Conservation (phyloP, 352 stramenopile genomes). For the Globisporangium echinulatum region DNA sequence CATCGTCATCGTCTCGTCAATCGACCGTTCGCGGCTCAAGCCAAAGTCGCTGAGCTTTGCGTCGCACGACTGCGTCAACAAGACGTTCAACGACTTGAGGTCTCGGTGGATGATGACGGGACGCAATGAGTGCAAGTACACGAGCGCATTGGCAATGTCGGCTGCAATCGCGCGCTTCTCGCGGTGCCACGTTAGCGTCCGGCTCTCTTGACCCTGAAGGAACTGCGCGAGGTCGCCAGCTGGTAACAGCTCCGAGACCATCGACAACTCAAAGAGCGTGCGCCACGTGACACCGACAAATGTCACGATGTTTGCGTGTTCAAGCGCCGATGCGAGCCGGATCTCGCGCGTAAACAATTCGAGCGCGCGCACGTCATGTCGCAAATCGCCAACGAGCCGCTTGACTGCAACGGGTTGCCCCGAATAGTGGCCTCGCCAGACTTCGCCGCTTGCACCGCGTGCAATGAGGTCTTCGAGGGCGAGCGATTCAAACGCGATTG, state of each 20-base stretch:
- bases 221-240: conserved; percentile 46
- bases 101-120: conserved; percentile 62
- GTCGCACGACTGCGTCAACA: conserved; percentile 32
- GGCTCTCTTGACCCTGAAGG: conserved; percentile 33
- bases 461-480: conserved; percentile 36
- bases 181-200: conserved; percentile 24
- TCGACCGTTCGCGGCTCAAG: conserved; percentile 40
- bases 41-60: conserved; percentile 65
- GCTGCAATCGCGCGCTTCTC: conserved; percentile 57
- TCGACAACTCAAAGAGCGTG: conserved; percentile 39
- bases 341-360: conserved; percentile 53
- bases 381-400: conserved; percentile 42
- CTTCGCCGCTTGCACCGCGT: conserved; percentile 47
- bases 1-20: conserved; percentile 62
- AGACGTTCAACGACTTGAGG: conserved; percentile 61
- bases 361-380: conserved; percentile 27
- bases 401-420: conserved; percentile 53
- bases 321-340: conserved; percentile 32
- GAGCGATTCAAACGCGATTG: conserved; percentile 33
- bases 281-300: conserved; percentile 63
- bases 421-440: conserved; percentile 42
- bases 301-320: conserved; percentile 62
- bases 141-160: conserved; percentile 50
- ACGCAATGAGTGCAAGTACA: conserved; percentile 52
- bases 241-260: conserved; percentile 58